phyloP scores from a whole-genome alignment of 345 rosid genomes.

The Eucalyptus pauciflora region DNA sequence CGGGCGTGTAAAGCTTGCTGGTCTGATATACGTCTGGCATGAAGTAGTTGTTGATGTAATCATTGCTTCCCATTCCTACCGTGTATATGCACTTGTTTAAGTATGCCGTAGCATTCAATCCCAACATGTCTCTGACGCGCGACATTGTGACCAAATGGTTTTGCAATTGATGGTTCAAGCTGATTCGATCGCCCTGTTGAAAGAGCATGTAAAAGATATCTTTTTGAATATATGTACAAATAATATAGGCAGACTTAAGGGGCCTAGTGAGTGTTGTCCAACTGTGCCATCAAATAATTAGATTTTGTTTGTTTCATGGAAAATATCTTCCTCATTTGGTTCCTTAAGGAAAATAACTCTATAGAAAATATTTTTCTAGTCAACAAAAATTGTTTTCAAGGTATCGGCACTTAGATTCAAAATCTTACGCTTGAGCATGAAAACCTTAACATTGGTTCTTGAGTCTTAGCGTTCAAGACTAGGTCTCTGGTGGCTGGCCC shows the following conservation, averaged over 20 bases:
- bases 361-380: too few relatives aligned
- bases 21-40: conserved; percentile 4
- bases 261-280: not conserved
- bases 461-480: too few relatives aligned
- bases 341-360: too few relatives aligned
- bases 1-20: not conserved
- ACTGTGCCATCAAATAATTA: not conserved
- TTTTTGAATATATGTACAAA: not conserved
- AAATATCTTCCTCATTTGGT: too few relatives aligned
- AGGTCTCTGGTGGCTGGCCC: too few relatives aligned
- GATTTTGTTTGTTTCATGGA: too few relatives aligned
- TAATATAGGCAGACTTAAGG: not conserved
- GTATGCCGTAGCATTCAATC: not conserved
- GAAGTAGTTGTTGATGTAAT: conserved; percentile 26
- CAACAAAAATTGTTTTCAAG: too few relatives aligned
- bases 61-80: conserved; percentile 22
- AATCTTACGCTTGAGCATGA: too few relatives aligned
- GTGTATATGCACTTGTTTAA: conserved; percentile 15
- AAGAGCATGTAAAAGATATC: not conserved
- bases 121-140: not conserved
- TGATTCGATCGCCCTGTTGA: not conserved
- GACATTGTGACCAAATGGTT: not conserved
- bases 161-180: not conserved
- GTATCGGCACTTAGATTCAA: too few relatives aligned
- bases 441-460: too few relatives aligned